Percentiles rank a stretch among this genome's conserved stretches.
These are phyloP conservation scores for Agrocybe pediades DNA, from an alignment of 768 basidiomycete genomes.

Conservation along the genomic window DNA sequence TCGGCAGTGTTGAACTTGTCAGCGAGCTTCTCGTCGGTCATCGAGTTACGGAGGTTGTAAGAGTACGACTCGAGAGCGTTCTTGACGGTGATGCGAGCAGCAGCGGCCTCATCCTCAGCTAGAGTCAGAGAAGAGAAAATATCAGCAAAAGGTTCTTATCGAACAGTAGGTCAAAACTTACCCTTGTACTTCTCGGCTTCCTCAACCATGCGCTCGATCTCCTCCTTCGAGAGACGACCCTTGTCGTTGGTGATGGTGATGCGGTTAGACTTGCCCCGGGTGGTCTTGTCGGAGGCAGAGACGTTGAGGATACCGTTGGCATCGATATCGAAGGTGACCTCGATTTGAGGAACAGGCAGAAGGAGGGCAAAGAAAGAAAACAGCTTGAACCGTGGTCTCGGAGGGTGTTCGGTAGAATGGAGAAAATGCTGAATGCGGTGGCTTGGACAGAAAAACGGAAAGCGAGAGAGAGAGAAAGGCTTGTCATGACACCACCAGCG, in stretches of 20 bases:
- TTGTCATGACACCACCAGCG: slow-evolving; percentile 98
- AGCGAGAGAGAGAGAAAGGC: too few species aligned
- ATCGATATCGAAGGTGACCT: too few species aligned
- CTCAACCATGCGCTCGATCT: slow-evolving; percentile 95
- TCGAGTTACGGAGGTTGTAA: slow-evolving; percentile 92
- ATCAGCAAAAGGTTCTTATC: slow-evolving; percentile 14
- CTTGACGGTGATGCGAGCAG: slow-evolving; percentile 82
- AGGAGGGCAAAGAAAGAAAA: too few species aligned
- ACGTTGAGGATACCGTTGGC: slow-evolving; percentile 97
- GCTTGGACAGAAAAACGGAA: slow-evolving; percentile 97
- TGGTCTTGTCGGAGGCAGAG: slow-evolving; percentile 93
- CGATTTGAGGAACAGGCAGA: too few species aligned
- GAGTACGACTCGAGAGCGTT: slow-evolving; percentile 93
- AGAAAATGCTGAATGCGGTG: slow-evolving; percentile 98
- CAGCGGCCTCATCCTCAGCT: slow-evolving; percentile 86
- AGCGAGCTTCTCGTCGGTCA: slow-evolving; percentile 83
- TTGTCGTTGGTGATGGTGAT: slow-evolving; percentile 97
- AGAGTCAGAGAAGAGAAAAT: slow-evolving; percentile 25
- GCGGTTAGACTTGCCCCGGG: slow-evolving; percentile 92
- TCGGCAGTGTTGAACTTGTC: slow-evolving; percentile 88
- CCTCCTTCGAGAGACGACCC: slow-evolving; percentile 95
- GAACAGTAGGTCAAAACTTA: slow-evolving; percentile 15
- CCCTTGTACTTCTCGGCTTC: slow-evolving; percentile 92
- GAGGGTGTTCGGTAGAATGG: slow-evolving; percentile 99
- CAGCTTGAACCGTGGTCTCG: too few species aligned